These are phyloP conservation scores for Gremmenia infestans DNA, from an alignment of 2,329 filamentous ascomycete species.

Conservation along the genomic window DNA sequence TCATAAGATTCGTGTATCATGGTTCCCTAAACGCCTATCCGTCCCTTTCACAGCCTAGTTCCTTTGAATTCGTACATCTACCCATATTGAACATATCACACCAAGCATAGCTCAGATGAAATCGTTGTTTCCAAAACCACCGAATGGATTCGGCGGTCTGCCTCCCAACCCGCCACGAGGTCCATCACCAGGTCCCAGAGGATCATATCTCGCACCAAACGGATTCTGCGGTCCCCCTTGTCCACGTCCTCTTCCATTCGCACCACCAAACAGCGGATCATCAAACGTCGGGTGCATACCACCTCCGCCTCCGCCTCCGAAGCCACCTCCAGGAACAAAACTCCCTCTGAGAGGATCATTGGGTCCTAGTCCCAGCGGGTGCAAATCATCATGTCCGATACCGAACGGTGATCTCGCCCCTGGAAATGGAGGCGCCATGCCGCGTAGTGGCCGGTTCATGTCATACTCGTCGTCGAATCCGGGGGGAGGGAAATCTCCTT, in stretches of 20 bases:
- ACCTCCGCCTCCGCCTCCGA: slow-evolving; percentile 62
- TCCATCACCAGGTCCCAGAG: slow-evolving; percentile 64
- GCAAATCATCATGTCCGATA: slow-evolving; percentile 81
- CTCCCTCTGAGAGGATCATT: slow-evolving; percentile 72
- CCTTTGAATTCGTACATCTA: no score
- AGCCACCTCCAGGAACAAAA: slow-evolving; percentile 55
- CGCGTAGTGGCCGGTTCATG: slow-evolving; percentile 62
- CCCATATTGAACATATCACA: no score
- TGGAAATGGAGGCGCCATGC: slow-evolving; percentile 33
- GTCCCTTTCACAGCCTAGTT: no score
- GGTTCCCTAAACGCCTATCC: no score
- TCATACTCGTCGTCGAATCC: slow-evolving; percentile 93
- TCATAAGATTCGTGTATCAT: no score
- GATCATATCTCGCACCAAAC: slow-evolving; percentile 88
- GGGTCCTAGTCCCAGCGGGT: slow-evolving; percentile 81
- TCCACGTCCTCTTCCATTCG: slow-evolving; percentile 42
- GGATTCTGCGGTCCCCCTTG: slow-evolving; percentile 64
- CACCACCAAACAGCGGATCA: slow-evolving; percentile 74
- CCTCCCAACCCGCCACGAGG: slow-evolving; percentile 44
- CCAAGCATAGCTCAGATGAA: slow-evolving; percentile 41
- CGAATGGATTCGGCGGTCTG: slow-evolving; percentile 51
- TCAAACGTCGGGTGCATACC: slow-evolving; percentile 98
- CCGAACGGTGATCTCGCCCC: slow-evolving; percentile 51
- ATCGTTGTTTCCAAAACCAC: slow-evolving; percentile 51
- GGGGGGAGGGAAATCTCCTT: slow-evolving; percentile 75